These are phyloP conservation scores for Cokeromyces recurvatus DNA, from an alignment of 371 early-diverging fungal species.

Conservation along the genomic window DNA sequence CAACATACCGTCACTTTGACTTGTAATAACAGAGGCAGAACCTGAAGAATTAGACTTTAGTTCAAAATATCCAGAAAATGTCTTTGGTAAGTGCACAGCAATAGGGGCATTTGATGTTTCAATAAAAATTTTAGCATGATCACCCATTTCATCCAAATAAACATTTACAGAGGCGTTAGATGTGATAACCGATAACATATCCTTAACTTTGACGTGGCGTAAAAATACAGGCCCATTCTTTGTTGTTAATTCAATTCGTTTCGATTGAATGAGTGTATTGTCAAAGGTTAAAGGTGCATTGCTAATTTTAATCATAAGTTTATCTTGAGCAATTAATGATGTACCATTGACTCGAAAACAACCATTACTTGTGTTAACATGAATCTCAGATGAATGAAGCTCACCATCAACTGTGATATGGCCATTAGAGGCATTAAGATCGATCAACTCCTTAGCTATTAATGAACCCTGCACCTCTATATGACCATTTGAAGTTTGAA, in stretches of 20 bases:
- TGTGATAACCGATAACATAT: slow-evolving; percentile 3
- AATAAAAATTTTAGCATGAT: neutral
- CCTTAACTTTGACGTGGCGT: neutral
- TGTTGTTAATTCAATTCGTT: slow-evolving; percentile 5
- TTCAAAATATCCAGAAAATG: slow-evolving; percentile 5
- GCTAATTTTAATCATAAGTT: neutral
- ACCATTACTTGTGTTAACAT: slow-evolving; percentile 4
- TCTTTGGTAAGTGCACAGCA: slow-evolving; percentile 6
- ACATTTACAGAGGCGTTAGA: slow-evolving; percentile 6
- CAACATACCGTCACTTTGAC: no score
- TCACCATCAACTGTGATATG: neutral
- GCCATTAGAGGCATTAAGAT: slow-evolving; percentile 5
- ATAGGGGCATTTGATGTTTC: slow-evolving; percentile 12
- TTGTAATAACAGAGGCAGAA: neutral
- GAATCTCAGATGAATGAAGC: neutral
- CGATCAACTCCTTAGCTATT: neutral
- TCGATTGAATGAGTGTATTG: slow-evolving; percentile 5
- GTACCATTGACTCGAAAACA: neutral
- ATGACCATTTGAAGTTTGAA: slow-evolving; percentile 9
- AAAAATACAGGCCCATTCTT: slow-evolving; percentile 12
- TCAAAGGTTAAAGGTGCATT: slow-evolving; percentile 4
- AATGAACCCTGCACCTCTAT: slow-evolving; percentile 6
- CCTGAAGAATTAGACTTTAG: neutral
- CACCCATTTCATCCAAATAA: slow-evolving; percentile 5
- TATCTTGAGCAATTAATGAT: slow-evolving; percentile 2